Base-by-base conservation (phyloP, 306 rosid species). In the Spatholobus suberectus region DNA sequence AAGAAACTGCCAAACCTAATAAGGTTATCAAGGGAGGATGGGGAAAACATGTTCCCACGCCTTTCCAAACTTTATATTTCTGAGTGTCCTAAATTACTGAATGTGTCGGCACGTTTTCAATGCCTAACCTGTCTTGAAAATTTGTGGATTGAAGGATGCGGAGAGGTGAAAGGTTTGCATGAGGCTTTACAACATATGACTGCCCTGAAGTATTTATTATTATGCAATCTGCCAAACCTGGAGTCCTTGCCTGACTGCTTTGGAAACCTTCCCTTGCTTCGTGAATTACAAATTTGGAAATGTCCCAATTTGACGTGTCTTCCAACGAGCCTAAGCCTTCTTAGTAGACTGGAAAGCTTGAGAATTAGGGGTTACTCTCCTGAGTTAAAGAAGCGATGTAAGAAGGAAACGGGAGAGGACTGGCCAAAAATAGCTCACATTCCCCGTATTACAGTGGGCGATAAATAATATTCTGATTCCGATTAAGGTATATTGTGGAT, bases 301-400 rank as follows among this genome's bases (percentile, higher is more conserved):
- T n/a, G n/a, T n/a, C n/a, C n/a, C n/a, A n/a, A n/a, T n/a, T n/a
- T n/a, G n/a, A n/a, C n/a, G n/a, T n/a, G n/a, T n/a, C n/a, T 85
- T 73, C 80, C 79, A 0, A 23, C 0, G 8, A 81, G 55, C 43
- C 49, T 76, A 83, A n/a, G 41, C 73, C n/a, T n/a, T n/a, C 79
- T 81, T 61, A 9, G 43, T 21, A 0, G 54, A 61, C 27, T 81
- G 32, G 44, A 58, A 61, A 8, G 0, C 0, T 23, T 81, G 66
- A 0, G 0, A 0, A 43, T 81, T 10, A 0, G 1, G 0, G 1
- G 21, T 5, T 72, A 73, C 49, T n/a, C n/a, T n/a, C 27, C 37
- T 4, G 72, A 70, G 72, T 70, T 80, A 29, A 24, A 4, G 49
- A 58, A 58, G 9, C 46, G 72, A 57, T 70, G 72, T 52, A 8